Conservation (phyloP, 1,139 yeast species). For the Casaregolazyma suthepensis region DNA sequence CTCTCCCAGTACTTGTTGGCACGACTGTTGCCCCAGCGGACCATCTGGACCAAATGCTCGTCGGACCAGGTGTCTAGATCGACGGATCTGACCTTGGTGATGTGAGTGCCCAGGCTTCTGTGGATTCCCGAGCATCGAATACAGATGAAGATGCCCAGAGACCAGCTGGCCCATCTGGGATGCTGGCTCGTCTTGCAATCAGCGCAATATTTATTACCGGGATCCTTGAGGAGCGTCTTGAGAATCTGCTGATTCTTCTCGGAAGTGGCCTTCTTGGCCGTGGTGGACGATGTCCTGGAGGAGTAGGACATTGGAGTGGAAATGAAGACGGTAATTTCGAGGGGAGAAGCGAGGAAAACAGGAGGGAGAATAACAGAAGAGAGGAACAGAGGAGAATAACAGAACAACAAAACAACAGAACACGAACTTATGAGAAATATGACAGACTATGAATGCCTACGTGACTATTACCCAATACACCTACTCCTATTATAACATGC, state of each 20-base stretch:
- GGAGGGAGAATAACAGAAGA: not conserved
- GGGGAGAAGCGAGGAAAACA: not conserved
- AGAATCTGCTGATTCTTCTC: conserved; percentile 51
- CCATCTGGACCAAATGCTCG: conserved; percentile 78
- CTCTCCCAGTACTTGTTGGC: conserved; percentile 81
- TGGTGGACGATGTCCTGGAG: conserved; percentile 3
- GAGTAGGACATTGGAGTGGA: conserved; percentile 5
- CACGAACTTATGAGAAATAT: too few relatives aligned
- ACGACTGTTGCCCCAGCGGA: conserved; percentile 77
- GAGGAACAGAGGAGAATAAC: not conserved
- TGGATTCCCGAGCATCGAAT: conserved; percentile 93
- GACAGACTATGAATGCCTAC: too few relatives aligned
- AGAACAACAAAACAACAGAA: not conserved
- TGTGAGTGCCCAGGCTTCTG: conserved; percentile 92
- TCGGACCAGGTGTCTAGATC: conserved; percentile 97
- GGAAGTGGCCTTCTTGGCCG: conserved; percentile 23
- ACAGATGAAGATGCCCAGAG: conserved; percentile 84
- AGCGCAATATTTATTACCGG: conserved; percentile 72
- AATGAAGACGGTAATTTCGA: not conserved
- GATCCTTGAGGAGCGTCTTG: conserved; percentile 66
- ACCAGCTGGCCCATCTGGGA: conserved; percentile 99
- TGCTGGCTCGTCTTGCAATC: conserved; percentile 87
- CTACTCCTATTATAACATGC: too few relatives aligned
- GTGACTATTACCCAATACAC: too few relatives aligned
- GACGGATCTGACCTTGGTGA: conserved; percentile 52